Evolutionary conservation across 2,329 filamentous ascomycete genomes (phyloP).

Genomic region (Coniochaeta prunicola): DNA sequence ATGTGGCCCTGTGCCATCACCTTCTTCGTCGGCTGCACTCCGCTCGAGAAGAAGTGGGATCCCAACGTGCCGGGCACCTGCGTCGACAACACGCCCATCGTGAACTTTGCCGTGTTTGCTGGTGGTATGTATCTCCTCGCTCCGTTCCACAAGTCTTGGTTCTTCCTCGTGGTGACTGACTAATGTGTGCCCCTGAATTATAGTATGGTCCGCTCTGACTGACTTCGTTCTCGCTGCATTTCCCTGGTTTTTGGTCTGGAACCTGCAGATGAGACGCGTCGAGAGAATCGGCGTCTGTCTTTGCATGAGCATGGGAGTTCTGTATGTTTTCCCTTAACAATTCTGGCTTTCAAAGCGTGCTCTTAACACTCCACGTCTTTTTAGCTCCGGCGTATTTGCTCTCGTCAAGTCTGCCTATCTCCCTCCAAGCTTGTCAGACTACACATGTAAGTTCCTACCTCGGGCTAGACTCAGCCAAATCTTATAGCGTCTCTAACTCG

Average conservation of each 20-base stretch:
- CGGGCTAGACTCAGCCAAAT: background rate
- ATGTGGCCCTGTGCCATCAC: slow-evolving; percentile 3
- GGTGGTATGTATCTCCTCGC: background rate
- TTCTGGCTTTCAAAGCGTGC: background rate
- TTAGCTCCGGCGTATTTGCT: slow-evolving; percentile 1
- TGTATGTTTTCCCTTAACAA: background rate
- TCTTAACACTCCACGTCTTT: background rate
- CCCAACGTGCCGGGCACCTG: background rate
- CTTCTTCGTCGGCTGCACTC: slow-evolving; percentile 4
- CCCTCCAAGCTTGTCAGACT: background rate
- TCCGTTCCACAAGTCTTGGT: background rate
- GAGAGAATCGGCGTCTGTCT: slow-evolving; percentile 1
- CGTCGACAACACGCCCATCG: background rate
- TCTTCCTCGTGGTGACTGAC: too few species aligned
- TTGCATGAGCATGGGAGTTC: slow-evolving; percentile 2
- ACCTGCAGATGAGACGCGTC: background rate
- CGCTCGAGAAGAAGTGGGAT: background rate
- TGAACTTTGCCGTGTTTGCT: slow-evolving; percentile 2
- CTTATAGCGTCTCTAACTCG: background rate
- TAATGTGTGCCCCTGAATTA: background rate
- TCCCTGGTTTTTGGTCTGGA: background rate
- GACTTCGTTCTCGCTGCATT: background rate
- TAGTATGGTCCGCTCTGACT: slow-evolving; percentile 2
- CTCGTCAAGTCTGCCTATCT: slow-evolving; percentile 3
- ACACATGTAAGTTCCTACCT: background rate